These are phyloP conservation scores for Halophytophthora batemanensis DNA, from an alignment of 352 stramenopile species.

Conservation along the genomic window DNA sequence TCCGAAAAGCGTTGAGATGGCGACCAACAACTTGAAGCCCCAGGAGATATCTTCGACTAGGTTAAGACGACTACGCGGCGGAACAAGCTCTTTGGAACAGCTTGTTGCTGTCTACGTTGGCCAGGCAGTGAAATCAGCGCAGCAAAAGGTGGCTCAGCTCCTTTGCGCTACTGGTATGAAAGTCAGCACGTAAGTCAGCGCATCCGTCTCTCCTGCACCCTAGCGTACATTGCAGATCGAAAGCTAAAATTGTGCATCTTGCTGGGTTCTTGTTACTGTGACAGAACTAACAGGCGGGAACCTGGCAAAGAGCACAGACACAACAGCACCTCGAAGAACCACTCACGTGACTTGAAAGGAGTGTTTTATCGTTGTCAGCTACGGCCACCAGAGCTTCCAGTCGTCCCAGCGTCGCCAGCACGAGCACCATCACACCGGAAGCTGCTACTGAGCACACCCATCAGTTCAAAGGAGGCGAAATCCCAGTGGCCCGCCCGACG, in stretches of 20 bases:
- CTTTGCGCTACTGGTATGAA: slow-evolving; percentile 4
- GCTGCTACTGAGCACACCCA: slow-evolving; percentile 7
- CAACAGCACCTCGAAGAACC: neutral
- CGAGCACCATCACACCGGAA: slow-evolving; percentile 1
- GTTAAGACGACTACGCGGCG: neutral
- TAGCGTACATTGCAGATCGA: neutral
- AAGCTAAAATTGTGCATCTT: neutral
- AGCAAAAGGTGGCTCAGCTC: slow-evolving; percentile 8
- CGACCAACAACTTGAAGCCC: neutral
- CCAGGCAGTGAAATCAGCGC: slow-evolving; percentile 13
- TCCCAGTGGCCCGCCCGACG: neutral
- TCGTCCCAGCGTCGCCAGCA: slow-evolving; percentile 3
- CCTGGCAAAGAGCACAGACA: slow-evolving; percentile 1
- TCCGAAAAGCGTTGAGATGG: neutral
- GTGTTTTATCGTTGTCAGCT: slow-evolving; percentile 26
- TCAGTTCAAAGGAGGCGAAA: neutral
- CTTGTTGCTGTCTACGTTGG: slow-evolving; percentile 7
- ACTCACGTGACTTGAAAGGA: slow-evolving; percentile 10
- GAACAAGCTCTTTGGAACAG: slow-evolving; percentile 3
- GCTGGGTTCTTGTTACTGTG: slow-evolving; percentile 3
- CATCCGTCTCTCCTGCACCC: neutral
- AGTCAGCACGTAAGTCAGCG: slow-evolving; percentile 8
- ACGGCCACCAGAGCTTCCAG: slow-evolving; percentile 15
- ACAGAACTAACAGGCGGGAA: slow-evolving; percentile 2
- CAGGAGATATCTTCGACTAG: neutral